phyloP scores from a whole-genome alignment of 331 rosid genomes.

The Stylosanthes scabra region DNA sequence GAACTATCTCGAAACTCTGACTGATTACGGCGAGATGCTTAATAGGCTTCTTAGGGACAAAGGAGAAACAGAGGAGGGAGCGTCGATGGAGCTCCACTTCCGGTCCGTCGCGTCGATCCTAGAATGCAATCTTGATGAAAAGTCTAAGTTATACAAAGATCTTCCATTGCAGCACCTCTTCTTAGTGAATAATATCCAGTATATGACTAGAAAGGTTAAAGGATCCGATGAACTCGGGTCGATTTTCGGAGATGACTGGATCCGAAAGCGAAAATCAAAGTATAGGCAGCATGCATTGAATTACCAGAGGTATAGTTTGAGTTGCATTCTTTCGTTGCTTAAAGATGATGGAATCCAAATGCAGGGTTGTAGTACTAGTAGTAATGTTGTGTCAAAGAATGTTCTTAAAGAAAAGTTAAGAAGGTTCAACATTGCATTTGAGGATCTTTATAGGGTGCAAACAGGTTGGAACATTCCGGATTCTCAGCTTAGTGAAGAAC shows the following conservation, averaged over 20 bases:
- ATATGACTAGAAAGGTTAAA: constrained; percentile 90
- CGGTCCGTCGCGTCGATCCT: constrained; percentile 62
- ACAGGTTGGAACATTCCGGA: constrained; percentile 79
- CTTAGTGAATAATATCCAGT: constrained; percentile 90
- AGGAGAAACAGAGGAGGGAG: constrained; percentile 58
- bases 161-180: constrained; percentile 79
- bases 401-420: constrained; percentile 72
- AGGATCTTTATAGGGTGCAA: constrained; percentile 83
- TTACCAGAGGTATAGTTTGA: constrained; percentile 87
- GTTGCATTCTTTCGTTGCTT: constrained; percentile 65
- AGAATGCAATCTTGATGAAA: constrained; percentile 77
- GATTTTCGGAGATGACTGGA: constrained; percentile 78
- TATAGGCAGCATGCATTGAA: constrained; percentile 80
- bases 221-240: constrained; percentile 77
- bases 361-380: constrained; percentile 57
- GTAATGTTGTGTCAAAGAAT: constrained; percentile 55
- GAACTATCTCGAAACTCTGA: constrained; percentile 74
- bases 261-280: constrained; percentile 68
- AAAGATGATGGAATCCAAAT: constrained; percentile 74
- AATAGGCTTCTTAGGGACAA: constrained; percentile 64
- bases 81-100: constrained; percentile 52
- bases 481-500: constrained; percentile 78
- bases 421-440: constrained; percentile 77
- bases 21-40: constrained; percentile 70
- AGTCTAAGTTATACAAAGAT: constrained; percentile 74